Conservation (phyloP, 306 rosid species). For the Ammopiptanthus mongolicus region DNA sequence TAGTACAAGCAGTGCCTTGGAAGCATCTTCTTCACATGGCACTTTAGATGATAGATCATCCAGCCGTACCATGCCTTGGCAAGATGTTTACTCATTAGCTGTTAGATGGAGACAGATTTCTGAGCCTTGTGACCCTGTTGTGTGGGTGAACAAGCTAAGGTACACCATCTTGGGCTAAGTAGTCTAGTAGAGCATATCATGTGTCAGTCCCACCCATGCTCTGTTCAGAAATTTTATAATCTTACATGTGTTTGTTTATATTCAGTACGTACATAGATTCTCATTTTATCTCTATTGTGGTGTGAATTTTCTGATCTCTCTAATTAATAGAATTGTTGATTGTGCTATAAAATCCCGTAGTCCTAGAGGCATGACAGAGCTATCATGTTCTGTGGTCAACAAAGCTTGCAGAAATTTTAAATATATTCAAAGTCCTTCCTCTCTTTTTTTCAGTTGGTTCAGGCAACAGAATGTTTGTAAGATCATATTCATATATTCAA, state of each 20-base stretch:
- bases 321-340: slow-evolving; percentile 6
- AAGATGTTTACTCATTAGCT: slow-evolving; percentile 71
- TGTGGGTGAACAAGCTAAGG: slow-evolving; percentile 95
- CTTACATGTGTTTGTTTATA: neutral
- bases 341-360: neutral
- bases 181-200: neutral
- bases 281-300: slow-evolving; percentile 1
- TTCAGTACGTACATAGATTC: neutral
- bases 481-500: slow-evolving; percentile 9
- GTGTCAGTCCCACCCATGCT: neutral
- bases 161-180: slow-evolving; percentile 29
- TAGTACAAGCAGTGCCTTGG: slow-evolving; percentile 71
- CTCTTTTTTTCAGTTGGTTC: neutral
- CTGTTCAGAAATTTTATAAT: slow-evolving; percentile 12
- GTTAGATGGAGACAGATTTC: slow-evolving; percentile 93
- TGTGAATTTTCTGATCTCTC: neutral
- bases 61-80: slow-evolving; percentile 67
- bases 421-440: neutral
- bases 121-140: slow-evolving; percentile 92
- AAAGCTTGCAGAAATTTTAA: no score
- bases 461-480: neutral
- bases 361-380: neutral
- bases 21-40: slow-evolving; percentile 48
- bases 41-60: slow-evolving; percentile 61
- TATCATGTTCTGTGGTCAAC: neutral